Percentiles rank a stretch among this genome's conserved stretches.
phyloP scores from a whole-genome alignment of 2,329 filamentous ascomycete genomes.

The Amesomyces nigricolor region DNA sequence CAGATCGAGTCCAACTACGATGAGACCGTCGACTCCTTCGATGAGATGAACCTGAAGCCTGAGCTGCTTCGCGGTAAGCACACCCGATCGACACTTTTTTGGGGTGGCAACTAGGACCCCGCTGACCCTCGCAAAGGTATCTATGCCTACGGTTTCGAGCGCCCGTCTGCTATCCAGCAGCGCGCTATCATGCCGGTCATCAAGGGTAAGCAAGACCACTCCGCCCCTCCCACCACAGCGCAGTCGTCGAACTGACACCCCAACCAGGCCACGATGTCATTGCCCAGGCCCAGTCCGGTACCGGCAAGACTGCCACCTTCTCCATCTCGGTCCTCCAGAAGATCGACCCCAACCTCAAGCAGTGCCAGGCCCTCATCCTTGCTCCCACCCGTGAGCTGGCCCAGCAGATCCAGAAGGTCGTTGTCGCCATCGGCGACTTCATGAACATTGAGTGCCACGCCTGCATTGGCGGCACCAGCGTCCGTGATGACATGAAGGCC shows the following conservation, averaged over 20 bases:
- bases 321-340: conserved; percentile 99
- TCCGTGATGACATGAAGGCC: conserved; percentile 97
- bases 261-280: conserved; percentile 88
- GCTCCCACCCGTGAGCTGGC: conserved; percentile 97
- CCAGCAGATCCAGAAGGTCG: conserved; percentile 99
- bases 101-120: conserved; percentile 14
- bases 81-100: conserved; percentile 16
- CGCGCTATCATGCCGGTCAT: conserved; percentile 99
- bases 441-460: conserved; percentile 99
- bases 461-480: conserved; percentile 97
- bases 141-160: conserved; percentile 99
- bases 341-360: conserved; percentile 91
- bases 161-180: conserved; percentile 98
- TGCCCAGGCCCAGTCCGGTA: conserved; percentile 98
- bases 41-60: conserved; percentile 93
- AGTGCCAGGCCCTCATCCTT: conserved; percentile 96
- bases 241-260: conserved; percentile 12
- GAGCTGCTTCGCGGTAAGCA: conserved; percentile 87
- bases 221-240: conserved; percentile 1
- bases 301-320: conserved; percentile 99
- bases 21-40: conserved; percentile 98
- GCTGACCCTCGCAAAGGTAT: conserved; percentile 54
- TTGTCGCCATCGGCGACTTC: conserved; percentile 97
- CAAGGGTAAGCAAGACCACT: conserved; percentile 64
- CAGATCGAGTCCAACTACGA: conserved; percentile 99